Base-by-base conservation (phyloP, 495 filamentous ascomycete species). In the Hypomontagnella submonticulosa region DNA sequence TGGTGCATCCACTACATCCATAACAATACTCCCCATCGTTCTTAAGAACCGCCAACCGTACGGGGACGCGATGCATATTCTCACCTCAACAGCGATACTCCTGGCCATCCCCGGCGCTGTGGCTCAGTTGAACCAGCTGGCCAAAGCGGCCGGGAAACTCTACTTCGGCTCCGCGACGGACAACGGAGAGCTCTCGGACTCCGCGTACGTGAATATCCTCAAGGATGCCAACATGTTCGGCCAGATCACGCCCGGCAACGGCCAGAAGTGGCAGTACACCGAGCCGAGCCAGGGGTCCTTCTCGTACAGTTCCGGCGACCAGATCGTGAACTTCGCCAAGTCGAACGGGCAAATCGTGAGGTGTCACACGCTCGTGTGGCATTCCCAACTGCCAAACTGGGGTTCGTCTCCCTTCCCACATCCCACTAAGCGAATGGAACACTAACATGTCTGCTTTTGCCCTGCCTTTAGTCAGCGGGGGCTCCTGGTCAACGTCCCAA, bases 301-400 rank as follows among this genome's bases (percentile, higher is more conserved):
- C 76, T 80, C 69, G 44, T 88, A 75, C 66, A 65, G 67, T 13
- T 67, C 69, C 0, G 85, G 83, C 12, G 83, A 87, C 57, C 76
- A 75, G 53, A 75, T 87, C 64, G 75, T 81, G 15, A 67, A 79
- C 49, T 69, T 83, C 30, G 85, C 87, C 3, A 72, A 77, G 62
- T 61, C 50, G n/a, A 85, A 87, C 56, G 78, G 79, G 38, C 83
- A 89, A 73, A 69, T 78, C 15, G 64, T 89, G 38, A 71, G 85
- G 30, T 88, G 85, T 57, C 85, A 89, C 69, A 86, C 81, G 7
- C 73, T 88, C n/a, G 81, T 87, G 4, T 90, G 85, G 87, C 74
- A 89, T 71, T 78, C 73, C 37, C 86, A 90, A 62, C 72, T 89
- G 5, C 85, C 88, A 9, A 76, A 48, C 46, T 89, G 84, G 84